Evolutionary conservation across 768 basidiomycete genomes (phyloP).

Genomic region (Fibroporia radiculosa): DNA sequence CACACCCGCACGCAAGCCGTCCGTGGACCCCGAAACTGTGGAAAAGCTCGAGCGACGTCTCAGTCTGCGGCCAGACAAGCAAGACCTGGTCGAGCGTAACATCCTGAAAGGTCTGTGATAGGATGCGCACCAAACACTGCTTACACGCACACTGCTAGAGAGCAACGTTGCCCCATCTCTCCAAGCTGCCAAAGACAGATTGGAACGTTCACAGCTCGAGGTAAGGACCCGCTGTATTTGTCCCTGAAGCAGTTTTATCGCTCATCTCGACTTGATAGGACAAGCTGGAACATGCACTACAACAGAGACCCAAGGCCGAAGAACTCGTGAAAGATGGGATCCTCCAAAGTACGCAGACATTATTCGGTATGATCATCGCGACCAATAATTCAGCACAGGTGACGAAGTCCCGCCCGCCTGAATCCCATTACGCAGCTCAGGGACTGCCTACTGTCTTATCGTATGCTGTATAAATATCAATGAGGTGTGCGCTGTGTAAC

Average conservation of each 20-base stretch:
- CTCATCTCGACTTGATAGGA: conserved; percentile 31
- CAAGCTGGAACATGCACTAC: conserved; percentile 54
- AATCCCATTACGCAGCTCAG: too few relatives aligned
- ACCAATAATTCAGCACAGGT: conserved; percentile 3
- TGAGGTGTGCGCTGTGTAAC: too few relatives aligned
- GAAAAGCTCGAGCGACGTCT: conserved; percentile 48
- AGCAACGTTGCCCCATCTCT: conserved; percentile 55
- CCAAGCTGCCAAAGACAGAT: conserved; percentile 49
- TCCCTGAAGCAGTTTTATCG: neutral
- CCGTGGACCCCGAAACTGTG: conserved; percentile 27
- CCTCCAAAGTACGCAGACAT: conserved; percentile 31
- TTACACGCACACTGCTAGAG: conserved; percentile 30
- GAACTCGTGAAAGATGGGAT: conserved; percentile 63
- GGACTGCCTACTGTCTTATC: too few relatives aligned
- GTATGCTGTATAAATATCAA: too few relatives aligned
- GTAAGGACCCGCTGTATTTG: too few relatives aligned
- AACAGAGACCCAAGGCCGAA: conserved; percentile 48
- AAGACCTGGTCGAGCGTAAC: conserved; percentile 57
- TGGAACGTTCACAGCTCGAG: conserved; percentile 58
- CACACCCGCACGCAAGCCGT: conserved; percentile 18
- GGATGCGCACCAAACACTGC: neutral
- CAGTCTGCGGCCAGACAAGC: conserved; percentile 46
- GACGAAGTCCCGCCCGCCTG: conserved; percentile 13
- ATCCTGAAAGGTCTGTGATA: conserved; percentile 52
- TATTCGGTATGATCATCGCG: neutral